These are phyloP conservation scores for Microbotryum silenes-acaulis DNA, from an alignment of 1,284 basidiomycete species.

Conservation along the genomic window DNA sequence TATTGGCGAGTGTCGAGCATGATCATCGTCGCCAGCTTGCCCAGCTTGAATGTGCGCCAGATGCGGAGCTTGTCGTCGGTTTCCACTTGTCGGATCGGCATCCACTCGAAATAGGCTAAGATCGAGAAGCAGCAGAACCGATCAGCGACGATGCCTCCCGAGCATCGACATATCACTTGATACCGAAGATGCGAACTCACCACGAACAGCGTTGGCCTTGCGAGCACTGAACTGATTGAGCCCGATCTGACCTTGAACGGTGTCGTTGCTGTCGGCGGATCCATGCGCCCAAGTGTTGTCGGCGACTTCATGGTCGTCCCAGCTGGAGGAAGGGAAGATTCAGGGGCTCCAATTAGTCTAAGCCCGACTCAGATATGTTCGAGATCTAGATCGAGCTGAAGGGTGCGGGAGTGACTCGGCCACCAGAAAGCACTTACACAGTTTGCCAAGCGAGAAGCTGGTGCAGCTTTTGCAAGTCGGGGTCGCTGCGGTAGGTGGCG, in stretches of 20 bases:
- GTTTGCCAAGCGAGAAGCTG: conserved; percentile 53
- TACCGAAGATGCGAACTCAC: conserved; percentile 30
- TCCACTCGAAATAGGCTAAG: conserved; percentile 55
- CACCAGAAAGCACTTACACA: conserved; percentile 19
- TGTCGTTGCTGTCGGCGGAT: conserved; percentile 57
- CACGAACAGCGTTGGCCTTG: conserved; percentile 55
- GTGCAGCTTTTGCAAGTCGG: conserved; percentile 50
- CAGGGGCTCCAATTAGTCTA: not conserved
- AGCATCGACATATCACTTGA: not conserved
- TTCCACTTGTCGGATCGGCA: conserved; percentile 59
- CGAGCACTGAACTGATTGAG: conserved; percentile 50
- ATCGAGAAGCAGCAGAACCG: too few species aligned
- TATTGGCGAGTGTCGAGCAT: conserved; percentile 62
- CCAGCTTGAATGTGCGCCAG: conserved; percentile 60
- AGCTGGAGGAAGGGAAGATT: conserved; percentile 32
- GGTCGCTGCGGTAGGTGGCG: conserved; percentile 55
- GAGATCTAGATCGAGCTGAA: too few species aligned
- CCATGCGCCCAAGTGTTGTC: conserved; percentile 59
- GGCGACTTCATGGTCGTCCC: conserved; percentile 59
- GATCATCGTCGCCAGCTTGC: conserved; percentile 48
- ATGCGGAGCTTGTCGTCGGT: conserved; percentile 56
- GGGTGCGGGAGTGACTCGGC: too few species aligned
- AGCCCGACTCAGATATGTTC: not conserved
- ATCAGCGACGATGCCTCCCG: not conserved
- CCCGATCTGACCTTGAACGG: conserved; percentile 36